Evolutionary conservation across 139 green algal genomes (phyloP), one percentile per base, ranked within the genome.

Genomic region (Chlorella ohadii): DNA sequence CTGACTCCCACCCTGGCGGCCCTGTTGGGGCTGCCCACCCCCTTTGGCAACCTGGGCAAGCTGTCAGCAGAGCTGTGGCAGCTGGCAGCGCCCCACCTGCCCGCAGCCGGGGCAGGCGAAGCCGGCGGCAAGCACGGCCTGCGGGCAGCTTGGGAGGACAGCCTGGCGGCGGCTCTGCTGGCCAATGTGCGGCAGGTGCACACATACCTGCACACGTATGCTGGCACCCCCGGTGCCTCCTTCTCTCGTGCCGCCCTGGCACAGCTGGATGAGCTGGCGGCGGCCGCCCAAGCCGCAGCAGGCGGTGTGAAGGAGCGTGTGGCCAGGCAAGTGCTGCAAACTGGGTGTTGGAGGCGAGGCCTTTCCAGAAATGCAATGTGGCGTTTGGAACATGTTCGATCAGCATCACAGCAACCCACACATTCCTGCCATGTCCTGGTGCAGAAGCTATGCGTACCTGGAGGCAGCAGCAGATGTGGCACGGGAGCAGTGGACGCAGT

Each of bases 21-120:
- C 71, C 83, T 98, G 70, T 79, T 99, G 66, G 95, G 93, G 1
- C 65, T 98, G 74, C 95, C 96, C 36, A 90, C 95, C 4, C 95
- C 95, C 3, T 98, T 94, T 88, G 90, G 92, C 81, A 97, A 92
- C 77, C 51, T 98, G 33, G 95, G 95, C 28, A 89, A 84, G 71
- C 55, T 98, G 23, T 90, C 88, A 16, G 56, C 79, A 1, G 64
- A 87, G 34, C 85, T 97, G 77, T 97, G 89, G 90, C 41, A 59
- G 36, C 72, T 92, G 65, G 72, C 88, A 27, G 57, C 67, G 23
- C 27, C 22, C 20, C 64, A 51, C 28, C 51, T 79, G 78, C 28
- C 25, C 1, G 34, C n/a, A 31, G 68, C 27, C 20, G 51, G 12
- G 51, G 65, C 56, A 25, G 80, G 59, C 1, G 23, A 13, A 3